These are phyloP conservation scores for Thermoascus crustaceus DNA, from an alignment of 2,329 filamentous ascomycete genomes.

Conservation along the genomic window DNA sequence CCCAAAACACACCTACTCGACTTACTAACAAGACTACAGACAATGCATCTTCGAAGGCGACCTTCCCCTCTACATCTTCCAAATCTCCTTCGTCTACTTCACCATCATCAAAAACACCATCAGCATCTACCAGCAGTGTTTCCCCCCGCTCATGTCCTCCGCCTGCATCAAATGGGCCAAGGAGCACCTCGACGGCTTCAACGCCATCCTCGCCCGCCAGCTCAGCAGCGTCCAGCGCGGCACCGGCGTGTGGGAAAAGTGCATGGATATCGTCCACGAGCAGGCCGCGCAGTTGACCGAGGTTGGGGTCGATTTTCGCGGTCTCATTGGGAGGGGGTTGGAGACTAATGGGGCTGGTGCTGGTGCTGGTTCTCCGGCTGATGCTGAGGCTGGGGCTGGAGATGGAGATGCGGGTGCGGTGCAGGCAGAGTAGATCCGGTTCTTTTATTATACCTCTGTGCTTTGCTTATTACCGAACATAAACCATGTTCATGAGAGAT, in stretches of 20 bases:
- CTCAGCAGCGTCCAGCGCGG: constrained; percentile 74
- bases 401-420: constrained; percentile 8
- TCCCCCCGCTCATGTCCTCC: constrained; percentile 79
- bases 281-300: constrained; percentile 74
- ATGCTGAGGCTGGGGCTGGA: no score
- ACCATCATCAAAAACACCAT: constrained; percentile 90
- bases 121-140: constrained; percentile 76
- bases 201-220: constrained; percentile 70
- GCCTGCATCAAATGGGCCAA: constrained; percentile 99
- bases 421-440: no score
- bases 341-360: constrained; percentile 1
- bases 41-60: constrained; percentile 95
- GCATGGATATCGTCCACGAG: constrained; percentile 70
- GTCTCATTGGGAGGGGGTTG: constrained; percentile 59
- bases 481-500: no score
- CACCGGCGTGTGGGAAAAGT: constrained; percentile 71
- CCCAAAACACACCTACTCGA: background rate
- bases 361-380: no score
- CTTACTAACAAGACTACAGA: constrained; percentile 39
- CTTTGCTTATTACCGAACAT: no score
- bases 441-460: no score
- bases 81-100: constrained; percentile 93
- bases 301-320: constrained; percentile 83
- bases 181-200: constrained; percentile 85
- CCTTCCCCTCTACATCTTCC: constrained; percentile 86